phyloP scores from a whole-genome alignment of 495 filamentous ascomycete species.

The Talaromyces stipitatus region DNA sequence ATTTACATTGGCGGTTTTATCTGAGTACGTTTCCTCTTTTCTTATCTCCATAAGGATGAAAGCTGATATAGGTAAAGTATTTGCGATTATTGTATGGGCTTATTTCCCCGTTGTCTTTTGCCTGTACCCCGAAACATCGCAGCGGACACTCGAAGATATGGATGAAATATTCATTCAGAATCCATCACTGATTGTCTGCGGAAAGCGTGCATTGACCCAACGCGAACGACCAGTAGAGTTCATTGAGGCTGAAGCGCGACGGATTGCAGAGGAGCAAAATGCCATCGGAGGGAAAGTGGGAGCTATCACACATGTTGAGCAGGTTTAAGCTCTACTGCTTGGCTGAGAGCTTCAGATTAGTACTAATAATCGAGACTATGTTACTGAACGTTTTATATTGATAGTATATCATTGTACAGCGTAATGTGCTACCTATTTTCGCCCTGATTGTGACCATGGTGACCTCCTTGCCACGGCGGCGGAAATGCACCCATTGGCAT shows the following conservation, averaged over 20 bases:
- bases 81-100: conserved; percentile 21
- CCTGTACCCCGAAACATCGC: conserved; percentile 49
- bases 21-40: conserved; percentile 13
- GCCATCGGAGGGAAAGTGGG: not conserved
- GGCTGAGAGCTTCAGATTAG: no score
- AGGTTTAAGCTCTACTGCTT: not conserved
- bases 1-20: conserved; percentile 28
- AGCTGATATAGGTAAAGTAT: conserved; percentile 12
- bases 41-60: not conserved
- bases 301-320: not conserved
- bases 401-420: not conserved
- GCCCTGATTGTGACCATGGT: conserved; percentile 4
- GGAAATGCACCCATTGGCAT: conserved; percentile 31
- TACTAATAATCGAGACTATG: no score
- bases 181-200: conserved; percentile 19
- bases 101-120: conserved; percentile 24
- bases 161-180: conserved; percentile 38
- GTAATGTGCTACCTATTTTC: not conserved
- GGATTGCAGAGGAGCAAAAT: conserved; percentile 7
- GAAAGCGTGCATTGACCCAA: conserved; percentile 16
- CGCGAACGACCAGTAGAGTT: conserved; percentile 15
- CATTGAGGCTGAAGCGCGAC: conserved; percentile 14
- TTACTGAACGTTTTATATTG: no score
- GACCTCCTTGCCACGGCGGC: conserved; percentile 2
- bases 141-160: conserved; percentile 44